Conservation (phyloP, 345 rosid genomes). For the Euphorbia lathyris region DNA sequence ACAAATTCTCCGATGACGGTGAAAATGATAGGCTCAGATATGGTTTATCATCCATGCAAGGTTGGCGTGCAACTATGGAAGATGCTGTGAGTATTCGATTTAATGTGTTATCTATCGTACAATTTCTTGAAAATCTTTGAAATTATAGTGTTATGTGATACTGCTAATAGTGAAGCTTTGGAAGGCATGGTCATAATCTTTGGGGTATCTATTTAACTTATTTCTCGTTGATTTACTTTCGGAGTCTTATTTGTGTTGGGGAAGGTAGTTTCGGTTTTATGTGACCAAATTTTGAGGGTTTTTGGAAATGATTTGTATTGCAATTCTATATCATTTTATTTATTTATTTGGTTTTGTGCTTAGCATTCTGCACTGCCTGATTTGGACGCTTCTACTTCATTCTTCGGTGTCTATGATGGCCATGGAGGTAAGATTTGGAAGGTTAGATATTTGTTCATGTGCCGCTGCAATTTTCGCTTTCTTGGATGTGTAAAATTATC, state of each 20-base stretch:
- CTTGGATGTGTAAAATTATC: background rate
- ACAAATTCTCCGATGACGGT: constrained; percentile 85
- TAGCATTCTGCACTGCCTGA: constrained; percentile 87
- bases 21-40: constrained; percentile 70
- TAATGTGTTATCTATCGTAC: background rate
- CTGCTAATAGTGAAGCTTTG: background rate
- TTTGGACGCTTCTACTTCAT: constrained; percentile 76
- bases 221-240: background rate
- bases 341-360: constrained; percentile 23
- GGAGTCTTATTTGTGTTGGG: background rate
- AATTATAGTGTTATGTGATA: background rate
- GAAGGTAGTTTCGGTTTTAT: background rate
- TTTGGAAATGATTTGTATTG: background rate
- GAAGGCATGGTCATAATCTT: background rate
- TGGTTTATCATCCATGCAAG: constrained; percentile 98
- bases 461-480: constrained; percentile 1
- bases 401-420: constrained; percentile 98
- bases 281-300: background rate
- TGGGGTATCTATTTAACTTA: background rate
- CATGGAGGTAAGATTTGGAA: constrained; percentile 85
- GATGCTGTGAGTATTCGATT: constrained; percentile 78
- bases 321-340: constrained; percentile 9
- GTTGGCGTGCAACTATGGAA: constrained; percentile 99
- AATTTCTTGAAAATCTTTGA: background rate
- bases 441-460: constrained; percentile 12